phyloP scores from a whole-genome alignment of 2,329 filamentous ascomycete species.

The Fusarium burgessii region DNA sequence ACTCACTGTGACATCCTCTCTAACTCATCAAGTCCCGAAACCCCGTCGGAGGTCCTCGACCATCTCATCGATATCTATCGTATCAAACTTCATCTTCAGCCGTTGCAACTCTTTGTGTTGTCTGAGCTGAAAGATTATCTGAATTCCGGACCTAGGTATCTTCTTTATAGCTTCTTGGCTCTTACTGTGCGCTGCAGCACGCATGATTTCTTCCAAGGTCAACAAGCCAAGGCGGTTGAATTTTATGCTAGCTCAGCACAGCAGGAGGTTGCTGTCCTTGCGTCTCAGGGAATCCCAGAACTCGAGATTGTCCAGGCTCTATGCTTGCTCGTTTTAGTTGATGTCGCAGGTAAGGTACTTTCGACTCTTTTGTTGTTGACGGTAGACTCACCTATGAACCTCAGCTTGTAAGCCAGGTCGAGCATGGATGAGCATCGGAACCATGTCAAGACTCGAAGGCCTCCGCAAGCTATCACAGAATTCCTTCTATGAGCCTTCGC shows the following conservation, averaged over 20 bases:
- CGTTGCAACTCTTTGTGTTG: conserved; percentile 2
- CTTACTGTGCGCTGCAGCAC: not conserved
- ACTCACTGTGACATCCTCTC: accelerated
- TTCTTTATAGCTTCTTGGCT: conserved; percentile 9
- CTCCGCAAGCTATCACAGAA: not conserved
- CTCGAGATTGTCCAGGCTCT: conserved; percentile 5
- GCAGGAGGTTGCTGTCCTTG: not conserved
- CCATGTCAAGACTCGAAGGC: conserved; percentile 5
- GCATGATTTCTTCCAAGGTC: not conserved
- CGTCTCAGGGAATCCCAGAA: conserved; percentile 1
- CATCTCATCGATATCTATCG: conserved; percentile 16
- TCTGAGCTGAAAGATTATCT: not conserved
- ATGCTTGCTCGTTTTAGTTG: conserved; percentile 2
- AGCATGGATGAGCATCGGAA: conserved; percentile 22
- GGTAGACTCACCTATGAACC: accelerated
- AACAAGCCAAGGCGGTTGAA: not conserved
- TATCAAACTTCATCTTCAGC: conserved; percentile 10
- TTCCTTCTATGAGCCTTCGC: not conserved
- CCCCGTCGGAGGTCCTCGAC: not conserved
- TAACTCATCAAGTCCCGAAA: not conserved
- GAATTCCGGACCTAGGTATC: not conserved
- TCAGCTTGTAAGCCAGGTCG: conserved; percentile 9
- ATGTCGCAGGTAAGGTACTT: not conserved
- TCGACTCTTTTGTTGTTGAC: accelerated
- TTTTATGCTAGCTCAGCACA: not conserved